These are phyloP conservation scores for Talaromyces funiculosus DNA, from an alignment of 2,329 filamentous ascomycete genomes.

Conservation along the genomic window DNA sequence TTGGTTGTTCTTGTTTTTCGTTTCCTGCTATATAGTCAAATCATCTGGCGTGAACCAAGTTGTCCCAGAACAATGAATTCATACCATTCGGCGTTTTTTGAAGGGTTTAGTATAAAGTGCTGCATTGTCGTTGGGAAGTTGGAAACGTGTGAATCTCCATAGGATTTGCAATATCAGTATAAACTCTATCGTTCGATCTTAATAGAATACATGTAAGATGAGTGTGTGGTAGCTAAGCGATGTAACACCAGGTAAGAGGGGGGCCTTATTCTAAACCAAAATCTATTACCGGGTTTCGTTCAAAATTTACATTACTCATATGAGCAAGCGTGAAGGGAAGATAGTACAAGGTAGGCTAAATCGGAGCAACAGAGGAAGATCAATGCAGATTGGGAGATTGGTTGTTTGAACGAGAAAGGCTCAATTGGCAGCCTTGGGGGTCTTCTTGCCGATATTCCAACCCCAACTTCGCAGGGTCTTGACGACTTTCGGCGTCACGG, in stretches of 20 bases:
- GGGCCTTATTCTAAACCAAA: not conserved
- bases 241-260: not conserved
- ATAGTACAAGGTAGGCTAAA: not conserved
- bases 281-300: not conserved
- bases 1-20: not conserved
- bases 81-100: not conserved
- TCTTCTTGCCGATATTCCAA: conserved; percentile 85
- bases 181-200: not conserved
- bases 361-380: not conserved
- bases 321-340: not conserved
- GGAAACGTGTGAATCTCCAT: not conserved
- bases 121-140: not conserved
- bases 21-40: conserved; percentile 16
- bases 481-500: conserved; percentile 89
- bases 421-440: conserved; percentile 29
- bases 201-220: not conserved
- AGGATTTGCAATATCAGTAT: not conserved
- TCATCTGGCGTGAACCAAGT: not conserved
- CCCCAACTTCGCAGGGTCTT: conserved; percentile 82
- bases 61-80: not conserved
- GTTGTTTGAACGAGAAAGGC: not conserved
- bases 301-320: not conserved
- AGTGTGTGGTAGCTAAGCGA: not conserved
- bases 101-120: not conserved
- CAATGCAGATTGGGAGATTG: conserved; percentile 1